Evolutionary conservation across 2,329 filamentous ascomycete genomes (phyloP).

Genomic region (Fusarium guadeloupense): DNA sequence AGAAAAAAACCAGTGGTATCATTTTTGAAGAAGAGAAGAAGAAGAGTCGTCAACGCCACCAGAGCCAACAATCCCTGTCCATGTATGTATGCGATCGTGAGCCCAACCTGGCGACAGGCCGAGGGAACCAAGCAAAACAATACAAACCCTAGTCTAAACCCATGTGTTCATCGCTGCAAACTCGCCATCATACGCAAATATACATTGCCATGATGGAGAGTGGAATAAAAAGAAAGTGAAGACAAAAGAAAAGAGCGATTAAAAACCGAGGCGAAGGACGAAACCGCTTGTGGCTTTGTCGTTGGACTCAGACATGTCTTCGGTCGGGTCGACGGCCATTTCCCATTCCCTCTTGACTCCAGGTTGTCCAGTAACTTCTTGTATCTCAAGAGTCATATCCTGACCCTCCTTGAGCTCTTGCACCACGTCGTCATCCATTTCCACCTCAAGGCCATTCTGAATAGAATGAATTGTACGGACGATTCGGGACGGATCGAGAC

Average conservation of each 20-base stretch:
- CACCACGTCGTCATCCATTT: constrained; percentile 91
- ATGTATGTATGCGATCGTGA: constrained; percentile 39
- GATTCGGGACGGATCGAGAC: constrained; percentile 77
- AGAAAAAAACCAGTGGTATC: constrained; percentile 41
- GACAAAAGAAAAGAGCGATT: constrained; percentile 30
- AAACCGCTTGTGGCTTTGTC: constrained; percentile 45
- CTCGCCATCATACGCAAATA: constrained; percentile 10
- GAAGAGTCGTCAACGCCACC: constrained; percentile 39
- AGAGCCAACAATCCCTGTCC: constrained; percentile 34
- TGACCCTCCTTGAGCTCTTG: constrained; percentile 87
- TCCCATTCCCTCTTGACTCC: constrained; percentile 67
- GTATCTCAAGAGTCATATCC: constrained; percentile 82
- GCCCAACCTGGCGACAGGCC: constrained; percentile 39
- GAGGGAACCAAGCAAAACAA: constrained; percentile 35
- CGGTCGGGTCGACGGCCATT: constrained; percentile 64
- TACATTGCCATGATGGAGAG: neutral
- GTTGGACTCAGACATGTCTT: constrained; percentile 36
- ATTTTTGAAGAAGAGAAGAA: constrained; percentile 37
- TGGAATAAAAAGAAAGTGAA: constrained; percentile 1
- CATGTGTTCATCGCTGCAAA: constrained; percentile 26
- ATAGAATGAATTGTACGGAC: constrained; percentile 77
- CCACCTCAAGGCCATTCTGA: constrained; percentile 78
- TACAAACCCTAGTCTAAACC: constrained; percentile 40
- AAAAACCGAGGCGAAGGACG: constrained; percentile 60
- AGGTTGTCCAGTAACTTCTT: constrained; percentile 52